Conservation (phyloP, 495 filamentous ascomycete genomes). For the Cercophora newfieldiana region DNA sequence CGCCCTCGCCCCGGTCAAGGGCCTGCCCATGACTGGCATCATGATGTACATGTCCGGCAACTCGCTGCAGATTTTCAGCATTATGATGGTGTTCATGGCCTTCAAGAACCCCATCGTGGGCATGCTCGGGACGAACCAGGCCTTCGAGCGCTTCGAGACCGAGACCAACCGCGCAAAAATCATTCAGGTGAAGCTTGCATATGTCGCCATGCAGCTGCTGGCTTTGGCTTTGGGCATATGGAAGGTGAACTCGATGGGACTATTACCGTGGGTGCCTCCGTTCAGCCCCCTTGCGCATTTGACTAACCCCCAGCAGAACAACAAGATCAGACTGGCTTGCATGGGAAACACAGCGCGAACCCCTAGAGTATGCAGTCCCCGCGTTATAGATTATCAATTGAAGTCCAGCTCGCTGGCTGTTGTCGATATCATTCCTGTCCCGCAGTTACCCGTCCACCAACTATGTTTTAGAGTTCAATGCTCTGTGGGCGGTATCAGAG, state of each 20-base stretch:
- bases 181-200: constrained; percentile 78
- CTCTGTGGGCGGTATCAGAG: too few relatives aligned
- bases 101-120: constrained; percentile 96
- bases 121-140: constrained; percentile 71
- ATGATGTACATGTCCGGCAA: constrained; percentile 99
- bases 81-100: constrained; percentile 99
- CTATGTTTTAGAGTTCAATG: too few relatives aligned
- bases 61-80: constrained; percentile 96
- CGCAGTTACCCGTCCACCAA: not conserved
- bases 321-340: not conserved
- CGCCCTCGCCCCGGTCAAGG: constrained; percentile 89
- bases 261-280: constrained; percentile 60
- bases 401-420: not conserved
- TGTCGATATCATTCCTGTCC: not conserved
- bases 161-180: constrained; percentile 71
- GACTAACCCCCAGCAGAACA: not conserved
- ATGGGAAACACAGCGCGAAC: not conserved
- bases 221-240: constrained; percentile 84
- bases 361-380: not conserved
- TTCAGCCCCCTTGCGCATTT: not conserved
- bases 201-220: constrained; percentile 81
- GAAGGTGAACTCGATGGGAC: constrained; percentile 96
- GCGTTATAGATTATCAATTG: not conserved
- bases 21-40: constrained; percentile 95
- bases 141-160: constrained; percentile 86